Percentiles rank a stretch among this genome's conserved stretches.
Evolutionary conservation across 768 basidiomycete species (phyloP).

Genomic region (Mycena sanguinolenta): DNA sequence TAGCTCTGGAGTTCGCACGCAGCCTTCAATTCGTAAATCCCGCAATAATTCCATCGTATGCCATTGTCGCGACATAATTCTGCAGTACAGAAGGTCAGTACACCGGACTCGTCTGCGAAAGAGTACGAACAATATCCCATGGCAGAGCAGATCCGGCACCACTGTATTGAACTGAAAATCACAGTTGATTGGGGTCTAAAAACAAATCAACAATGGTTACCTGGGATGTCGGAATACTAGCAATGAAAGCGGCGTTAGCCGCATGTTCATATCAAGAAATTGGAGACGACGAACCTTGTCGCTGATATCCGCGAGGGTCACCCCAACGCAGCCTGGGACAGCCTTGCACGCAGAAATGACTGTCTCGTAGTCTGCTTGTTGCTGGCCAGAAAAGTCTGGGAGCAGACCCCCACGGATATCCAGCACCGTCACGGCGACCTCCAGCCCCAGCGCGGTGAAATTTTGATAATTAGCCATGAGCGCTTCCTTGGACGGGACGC

Average conservation of each 20-base stretch:
- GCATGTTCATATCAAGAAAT: neutral
- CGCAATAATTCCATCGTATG: conserved; percentile 61
- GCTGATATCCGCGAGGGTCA: conserved; percentile 40
- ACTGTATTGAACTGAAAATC: conserved; percentile 31
- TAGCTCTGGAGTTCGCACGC: too few species aligned
- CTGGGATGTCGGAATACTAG: neutral
- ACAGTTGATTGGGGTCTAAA: neutral
- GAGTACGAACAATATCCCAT: conserved; percentile 38
- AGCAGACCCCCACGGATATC: conserved; percentile 69
- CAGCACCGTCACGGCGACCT: conserved; percentile 77
- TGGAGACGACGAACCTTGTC: conserved; percentile 37
- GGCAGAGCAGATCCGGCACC: conserved; percentile 41
- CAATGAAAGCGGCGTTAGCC: neutral
- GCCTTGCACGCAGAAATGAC: conserved; percentile 67
- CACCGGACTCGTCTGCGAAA: too few species aligned
- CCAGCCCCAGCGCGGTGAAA: conserved; percentile 71
- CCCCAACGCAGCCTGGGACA: conserved; percentile 56
- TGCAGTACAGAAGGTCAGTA: conserved; percentile 27
- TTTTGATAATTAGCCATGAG: conserved; percentile 62
- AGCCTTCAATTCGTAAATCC: conserved; percentile 39
- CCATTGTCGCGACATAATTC: conserved; percentile 58
- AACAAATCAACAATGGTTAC: neutral
- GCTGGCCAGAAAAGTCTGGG: conserved; percentile 65
- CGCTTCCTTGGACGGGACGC: conserved; percentile 56
- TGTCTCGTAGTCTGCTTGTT: conserved; percentile 68